phyloP scores from a whole-genome alignment of 139 green algal genomes.

The Dunaliella primolecta region DNA sequence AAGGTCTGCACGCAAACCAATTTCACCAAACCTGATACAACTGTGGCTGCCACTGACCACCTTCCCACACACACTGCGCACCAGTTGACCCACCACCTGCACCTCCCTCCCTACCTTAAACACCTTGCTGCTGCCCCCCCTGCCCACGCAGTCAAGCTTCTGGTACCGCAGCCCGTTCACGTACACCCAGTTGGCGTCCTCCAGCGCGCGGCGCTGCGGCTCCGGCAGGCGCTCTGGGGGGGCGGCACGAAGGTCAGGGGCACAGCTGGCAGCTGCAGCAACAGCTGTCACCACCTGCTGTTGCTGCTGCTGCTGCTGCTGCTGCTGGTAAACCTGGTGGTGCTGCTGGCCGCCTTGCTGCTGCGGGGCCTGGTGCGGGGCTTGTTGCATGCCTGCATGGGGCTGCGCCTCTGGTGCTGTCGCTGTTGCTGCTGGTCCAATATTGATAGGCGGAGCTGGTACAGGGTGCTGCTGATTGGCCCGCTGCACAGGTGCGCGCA shows the following conservation, averaged over 20 bases:
- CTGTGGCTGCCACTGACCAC: too few relatives aligned
- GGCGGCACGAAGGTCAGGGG: slow-evolving; percentile 3
- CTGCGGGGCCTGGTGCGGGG: slow-evolving; percentile 12
- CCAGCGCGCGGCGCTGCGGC: slow-evolving; percentile 39
- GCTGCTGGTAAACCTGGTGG: neutral
- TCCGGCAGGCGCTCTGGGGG: slow-evolving; percentile 34
- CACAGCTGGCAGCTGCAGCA: slow-evolving; percentile 4
- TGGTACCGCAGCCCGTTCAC: slow-evolving; percentile 80
- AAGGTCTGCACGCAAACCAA: too few relatives aligned
- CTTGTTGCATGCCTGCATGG: too few relatives aligned
- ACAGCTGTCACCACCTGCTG: slow-evolving; percentile 5
- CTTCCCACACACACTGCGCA: too few relatives aligned
- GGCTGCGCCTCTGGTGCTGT: neutral
- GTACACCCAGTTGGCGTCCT: slow-evolving; percentile 79
- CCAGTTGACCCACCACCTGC: too few relatives aligned
- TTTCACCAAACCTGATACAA: too few relatives aligned
- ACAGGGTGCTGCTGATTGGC: neutral
- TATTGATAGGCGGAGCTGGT: neutral
- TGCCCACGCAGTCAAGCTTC: slow-evolving; percentile 91
- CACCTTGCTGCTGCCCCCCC: slow-evolving; percentile 91
- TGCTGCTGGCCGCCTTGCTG: slow-evolving; percentile 22
- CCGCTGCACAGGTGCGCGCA: neutral
- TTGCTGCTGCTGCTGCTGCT: slow-evolving; percentile 6
- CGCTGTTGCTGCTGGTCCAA: slow-evolving; percentile 24
- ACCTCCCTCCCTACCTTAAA: slow-evolving; percentile 85